Conservation (phyloP, 768 basidiomycete genomes). For the Sarcomyxa edulis region DNA sequence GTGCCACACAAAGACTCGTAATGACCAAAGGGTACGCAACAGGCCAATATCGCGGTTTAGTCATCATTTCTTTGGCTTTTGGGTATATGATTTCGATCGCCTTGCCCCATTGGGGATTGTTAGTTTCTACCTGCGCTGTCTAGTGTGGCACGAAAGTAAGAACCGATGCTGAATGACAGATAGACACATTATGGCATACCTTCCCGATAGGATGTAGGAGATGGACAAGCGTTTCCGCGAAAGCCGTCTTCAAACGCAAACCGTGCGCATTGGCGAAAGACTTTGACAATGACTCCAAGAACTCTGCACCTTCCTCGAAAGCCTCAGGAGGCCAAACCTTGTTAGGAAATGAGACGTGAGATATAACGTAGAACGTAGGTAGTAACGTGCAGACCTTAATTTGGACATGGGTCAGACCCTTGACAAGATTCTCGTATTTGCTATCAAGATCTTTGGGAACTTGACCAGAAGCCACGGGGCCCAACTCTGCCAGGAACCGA, state of each 20-base stretch:
- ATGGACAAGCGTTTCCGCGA: conserved; percentile 75
- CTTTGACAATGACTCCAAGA: conserved; percentile 77
- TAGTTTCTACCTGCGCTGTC: conserved; percentile 95
- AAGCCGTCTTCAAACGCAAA: conserved; percentile 72
- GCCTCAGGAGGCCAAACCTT: conserved; percentile 92
- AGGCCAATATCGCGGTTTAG: conserved; percentile 87
- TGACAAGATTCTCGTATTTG: conserved; percentile 80
- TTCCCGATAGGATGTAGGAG: conserved; percentile 87
- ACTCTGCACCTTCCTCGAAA: conserved; percentile 92
- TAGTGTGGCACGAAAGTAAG: conserved; percentile 25
- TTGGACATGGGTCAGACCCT: conserved; percentile 74
- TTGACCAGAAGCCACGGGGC: conserved; percentile 67
- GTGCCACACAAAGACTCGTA: conserved; percentile 81
- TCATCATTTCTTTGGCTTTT: conserved; percentile 79
- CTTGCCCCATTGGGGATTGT: conserved; percentile 92
- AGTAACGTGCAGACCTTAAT: conserved; percentile 54
- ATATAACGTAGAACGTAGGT: background rate
- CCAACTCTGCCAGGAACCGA: conserved; percentile 77
- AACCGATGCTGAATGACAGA: too few species aligned
- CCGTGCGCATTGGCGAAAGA: conserved; percentile 85
- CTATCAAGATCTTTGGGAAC: conserved; percentile 77
- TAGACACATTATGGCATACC: conserved; percentile 36
- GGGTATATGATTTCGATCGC: conserved; percentile 83
- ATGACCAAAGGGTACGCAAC: conserved; percentile 82
- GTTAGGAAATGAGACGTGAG: conserved; percentile 4